These are phyloP conservation scores for Naumovozyma baii DNA, from an alignment of 805 yeast genomes.

Conservation along the genomic window DNA sequence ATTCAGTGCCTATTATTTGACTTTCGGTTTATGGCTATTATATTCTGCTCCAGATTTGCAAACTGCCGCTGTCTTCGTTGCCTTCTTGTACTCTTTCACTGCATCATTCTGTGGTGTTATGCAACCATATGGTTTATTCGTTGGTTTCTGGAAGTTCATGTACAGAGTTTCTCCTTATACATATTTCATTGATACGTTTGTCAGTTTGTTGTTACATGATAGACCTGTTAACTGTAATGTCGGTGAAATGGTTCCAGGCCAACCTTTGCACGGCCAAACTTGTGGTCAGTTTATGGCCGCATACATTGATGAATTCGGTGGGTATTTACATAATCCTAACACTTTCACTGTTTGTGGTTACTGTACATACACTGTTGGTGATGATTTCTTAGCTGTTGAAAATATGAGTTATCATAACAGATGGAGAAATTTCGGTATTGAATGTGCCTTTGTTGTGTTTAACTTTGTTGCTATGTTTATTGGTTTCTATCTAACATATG, in stretches of 20 bases:
- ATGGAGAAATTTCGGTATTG: conserved; percentile 57
- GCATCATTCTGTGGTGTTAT: conserved; percentile 33
- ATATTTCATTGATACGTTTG: conserved; percentile 45
- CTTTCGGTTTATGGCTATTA: conserved; percentile 42
- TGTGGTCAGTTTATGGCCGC: conserved; percentile 46
- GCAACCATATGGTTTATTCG: conserved; percentile 38
- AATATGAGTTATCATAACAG: conserved; percentile 36
- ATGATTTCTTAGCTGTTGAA: conserved; percentile 32
- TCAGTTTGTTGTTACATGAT: conserved; percentile 40
- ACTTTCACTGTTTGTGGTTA: conserved; percentile 36
- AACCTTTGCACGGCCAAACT: conserved; percentile 49
- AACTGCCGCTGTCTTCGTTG: conserved; percentile 53
- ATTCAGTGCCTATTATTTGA: conserved; percentile 34
- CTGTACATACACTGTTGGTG: conserved; percentile 33
- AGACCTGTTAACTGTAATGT: conserved; percentile 41
- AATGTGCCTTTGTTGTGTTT: conserved; percentile 43
- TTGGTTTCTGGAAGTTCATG: conserved; percentile 70
- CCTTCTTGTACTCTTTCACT: conserved; percentile 31
- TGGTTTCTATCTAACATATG: conserved; percentile 18
- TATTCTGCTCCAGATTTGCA: conserved; percentile 61
- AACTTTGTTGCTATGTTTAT: conserved; percentile 33
- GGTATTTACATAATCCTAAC: conserved; percentile 44
- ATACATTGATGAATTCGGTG: conserved; percentile 38
- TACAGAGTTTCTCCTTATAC: conserved; percentile 57
- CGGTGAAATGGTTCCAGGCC: conserved; percentile 40